Evolutionary conservation across 2,329 filamentous ascomycete species (phyloP), one percentile per base, ranked within the genome.

Genomic region (Penicillium sp.): DNA sequence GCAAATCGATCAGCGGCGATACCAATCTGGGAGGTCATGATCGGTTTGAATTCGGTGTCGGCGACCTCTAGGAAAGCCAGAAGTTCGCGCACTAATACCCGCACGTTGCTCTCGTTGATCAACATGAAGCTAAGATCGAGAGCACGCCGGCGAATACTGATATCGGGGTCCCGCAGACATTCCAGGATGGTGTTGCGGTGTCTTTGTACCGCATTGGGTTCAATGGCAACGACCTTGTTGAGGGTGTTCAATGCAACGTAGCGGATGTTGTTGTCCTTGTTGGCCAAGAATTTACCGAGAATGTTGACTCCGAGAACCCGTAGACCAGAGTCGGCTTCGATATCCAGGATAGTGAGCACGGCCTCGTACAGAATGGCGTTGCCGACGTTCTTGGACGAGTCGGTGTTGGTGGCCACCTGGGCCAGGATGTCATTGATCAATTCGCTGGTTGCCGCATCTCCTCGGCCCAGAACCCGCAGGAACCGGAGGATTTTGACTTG

Each of bases 381-480:
- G 55, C 93, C 93, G 37, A 98, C 93, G 59, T 98, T 98, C 77
- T 98, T 98, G 25, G 91, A 91, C 0, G 92, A 90, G 66, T 98
- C 93, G 1, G 93, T 98, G 71, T 98, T 98, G 33, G 92, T 97
- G 45, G 93, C 93, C 47, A 98, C 93, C 75, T 95, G 91, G 5
- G 93, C 93, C 52, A 98, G 76, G 54, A 98, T 98, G 66, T 98
- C 93, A 73, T 97, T 98, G 76, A 98, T 97, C 70, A 95, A 86
- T 72, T 98, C 95, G 69, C 90, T 97, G 24, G 89, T 90, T 53
- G 90, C 80, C 9, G 84, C 77, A 69, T 98, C 90, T 31, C 92
- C 91, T 54, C 90, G 84, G 13, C 87, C 92, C 40, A 98, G 78
- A 7, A 95, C 88, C 57, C 92, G 81, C 45, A 98, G 76, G 44